Percentiles rank a stretch among this genome's conserved stretches.
Conservation (phyloP, 345 rosid genomes). For the Noccaea bulbosa region DNA sequence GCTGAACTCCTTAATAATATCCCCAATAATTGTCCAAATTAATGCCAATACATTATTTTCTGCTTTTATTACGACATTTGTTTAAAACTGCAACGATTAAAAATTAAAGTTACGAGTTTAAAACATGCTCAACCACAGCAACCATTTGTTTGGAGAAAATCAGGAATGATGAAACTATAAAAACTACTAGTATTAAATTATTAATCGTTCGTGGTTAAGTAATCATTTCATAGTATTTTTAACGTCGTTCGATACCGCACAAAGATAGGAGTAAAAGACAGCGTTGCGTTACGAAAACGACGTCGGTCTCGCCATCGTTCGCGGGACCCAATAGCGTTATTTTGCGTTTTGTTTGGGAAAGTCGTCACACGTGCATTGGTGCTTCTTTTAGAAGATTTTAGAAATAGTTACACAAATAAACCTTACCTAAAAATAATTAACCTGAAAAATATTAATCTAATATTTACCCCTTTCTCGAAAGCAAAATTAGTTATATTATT, state of each 20-base stretch:
- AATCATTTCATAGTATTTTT: constrained; percentile 38
- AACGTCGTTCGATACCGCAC: constrained; percentile 31
- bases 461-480: not conserved
- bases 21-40: constrained; percentile 32
- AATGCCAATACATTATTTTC: constrained; percentile 22
- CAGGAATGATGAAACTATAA: too few relatives aligned
- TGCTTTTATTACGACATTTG: not conserved
- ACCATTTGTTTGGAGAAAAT: too few relatives aligned
- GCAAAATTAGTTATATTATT: not conserved
- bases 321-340: constrained; percentile 40
- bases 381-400: constrained; percentile 40
- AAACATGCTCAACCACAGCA: too few relatives aligned
- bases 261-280: constrained; percentile 30
- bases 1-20: constrained; percentile 26
- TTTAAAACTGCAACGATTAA: constrained; percentile 10
- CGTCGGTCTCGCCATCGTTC: constrained; percentile 31
- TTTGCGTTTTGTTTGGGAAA: constrained; percentile 40
- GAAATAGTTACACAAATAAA: constrained; percentile 26
- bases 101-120: not conserved
- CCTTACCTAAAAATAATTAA: constrained; percentile 14
- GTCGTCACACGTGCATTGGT: constrained; percentile 44
- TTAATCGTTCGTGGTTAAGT: constrained; percentile 23
- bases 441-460: not conserved
- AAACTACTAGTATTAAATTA: not conserved
- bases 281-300: constrained; percentile 43